Evolutionary conservation across 495 filamentous ascomycete species (phyloP).

Genomic region (Margaritispora aquatica): DNA sequence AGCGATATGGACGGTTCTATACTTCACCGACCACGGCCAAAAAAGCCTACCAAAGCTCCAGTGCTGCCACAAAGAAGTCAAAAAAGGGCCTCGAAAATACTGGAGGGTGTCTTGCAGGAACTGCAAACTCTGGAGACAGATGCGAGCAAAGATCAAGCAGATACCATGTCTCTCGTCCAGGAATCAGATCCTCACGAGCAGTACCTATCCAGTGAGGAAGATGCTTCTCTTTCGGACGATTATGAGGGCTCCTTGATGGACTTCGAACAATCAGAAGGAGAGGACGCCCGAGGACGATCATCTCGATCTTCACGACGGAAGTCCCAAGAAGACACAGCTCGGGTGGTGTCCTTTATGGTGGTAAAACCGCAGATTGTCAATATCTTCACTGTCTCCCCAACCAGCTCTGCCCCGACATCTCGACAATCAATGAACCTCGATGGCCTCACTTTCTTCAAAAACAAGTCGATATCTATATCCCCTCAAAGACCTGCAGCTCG

Average conservation of each 20-base stretch:
- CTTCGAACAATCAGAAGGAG: constrained; percentile 6
- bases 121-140: constrained; percentile 16
- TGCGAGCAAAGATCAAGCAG: constrained; percentile 4
- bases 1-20: constrained; percentile 24
- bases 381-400: constrained; percentile 6
- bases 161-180: constrained; percentile 3
- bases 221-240: constrained; percentile 22
- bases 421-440: constrained; percentile 11
- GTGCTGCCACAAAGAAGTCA: constrained; percentile 19
- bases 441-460: background rate
- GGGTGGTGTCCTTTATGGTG: constrained; percentile 16
- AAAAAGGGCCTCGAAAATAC: constrained; percentile 14
- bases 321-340: constrained; percentile 21
- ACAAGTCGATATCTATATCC: background rate
- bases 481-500: constrained; percentile 6
- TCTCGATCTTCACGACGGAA: constrained; percentile 17
- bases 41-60: constrained; percentile 12
- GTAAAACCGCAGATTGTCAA: constrained; percentile 24
- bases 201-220: constrained; percentile 26
- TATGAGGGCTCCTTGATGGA: constrained; percentile 19
- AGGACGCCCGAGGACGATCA: background rate
- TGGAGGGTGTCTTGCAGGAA: constrained; percentile 18
- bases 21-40: constrained; percentile 7
- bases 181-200: constrained; percentile 22
- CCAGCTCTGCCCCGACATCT: constrained; percentile 2